Conservation (phyloP, 805 yeast species). For the Novakomyces olei region DNA sequence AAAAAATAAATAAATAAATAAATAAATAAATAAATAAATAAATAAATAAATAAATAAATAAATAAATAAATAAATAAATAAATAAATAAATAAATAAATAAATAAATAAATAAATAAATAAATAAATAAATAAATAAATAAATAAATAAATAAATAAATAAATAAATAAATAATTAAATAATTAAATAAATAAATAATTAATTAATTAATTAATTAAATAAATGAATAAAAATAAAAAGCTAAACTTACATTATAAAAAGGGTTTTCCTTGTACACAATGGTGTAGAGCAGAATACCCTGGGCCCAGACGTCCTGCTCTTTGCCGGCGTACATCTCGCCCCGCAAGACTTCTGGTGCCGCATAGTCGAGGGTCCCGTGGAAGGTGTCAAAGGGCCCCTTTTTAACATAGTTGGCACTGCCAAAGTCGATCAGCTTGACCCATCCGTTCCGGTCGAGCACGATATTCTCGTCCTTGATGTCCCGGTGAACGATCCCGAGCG, state of each 20-base stretch:
- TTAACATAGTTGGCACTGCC: conserved; percentile 82
- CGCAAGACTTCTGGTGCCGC: conserved; percentile 91
- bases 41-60: background rate
- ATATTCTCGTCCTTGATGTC: conserved; percentile 91
- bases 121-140: background rate
- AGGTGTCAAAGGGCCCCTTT: conserved; percentile 90
- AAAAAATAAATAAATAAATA: background rate
- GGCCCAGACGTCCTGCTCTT: conserved; percentile 95
- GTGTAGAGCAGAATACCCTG: conserved; percentile 80
- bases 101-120: background rate
- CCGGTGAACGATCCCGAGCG: conserved; percentile 72
- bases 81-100: background rate
- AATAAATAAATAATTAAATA: background rate
- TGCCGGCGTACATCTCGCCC: conserved; percentile 77
- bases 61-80: background rate
- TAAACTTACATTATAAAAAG: conserved; percentile 57
- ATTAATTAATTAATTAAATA: background rate
- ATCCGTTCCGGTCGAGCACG: conserved; percentile 52
- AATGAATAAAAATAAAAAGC: background rate
- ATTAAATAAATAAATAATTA: background rate
- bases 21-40: background rate
- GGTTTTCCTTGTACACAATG: conserved; percentile 77
- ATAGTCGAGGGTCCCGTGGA: conserved; percentile 85
- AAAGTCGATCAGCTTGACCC: conserved; percentile 72
- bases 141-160: background rate